Base-by-base conservation (phyloP, 2,329 filamentous ascomycete species). In the Cladophialophora bantiana region DNA sequence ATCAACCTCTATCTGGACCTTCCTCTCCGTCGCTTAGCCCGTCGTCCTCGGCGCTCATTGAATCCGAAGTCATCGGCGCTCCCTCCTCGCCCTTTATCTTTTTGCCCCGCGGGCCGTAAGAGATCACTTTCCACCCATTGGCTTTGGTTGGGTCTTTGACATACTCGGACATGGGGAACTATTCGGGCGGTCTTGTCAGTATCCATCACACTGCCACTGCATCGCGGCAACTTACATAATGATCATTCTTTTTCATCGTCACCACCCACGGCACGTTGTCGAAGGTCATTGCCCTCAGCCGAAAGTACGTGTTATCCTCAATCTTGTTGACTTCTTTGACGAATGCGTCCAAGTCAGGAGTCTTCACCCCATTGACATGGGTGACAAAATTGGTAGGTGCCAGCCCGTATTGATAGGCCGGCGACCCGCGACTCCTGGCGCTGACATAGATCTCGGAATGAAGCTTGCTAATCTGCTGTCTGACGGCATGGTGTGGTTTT, bases 191-290 rank as follows among this genome's bases (percentile, higher is more conserved):
- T 26, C 26, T 38, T 32, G 67, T 72, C 60, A 73, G 66, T n/a
- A 60, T 31, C 15, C 15, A 45, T 45, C 53, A 58, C 12, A 52
- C n/a, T 40, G n/a, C 31, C 7, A 9, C 31, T 32, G 18, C 15
- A 15, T 50, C 38, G 53, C 10, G 31, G 26, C 34, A 38, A 76
- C 81, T 75, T 74, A 84, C 83, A 78, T 99, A 99, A 79, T 99
- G 95, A 77, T 99, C 94, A 74, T 97, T 97, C 86, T 98, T 98
- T 88, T 99, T 99, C 92, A 99, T 97, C 7, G 95, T 99, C 45
- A 96, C 92, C n/a, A 99, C 93, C 93, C 95, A 99, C 3, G 94
- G 94, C 9, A 99, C 93, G 75, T 96, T 96, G 78, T 99, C 95
- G 75, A 99, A 99, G 0, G 95, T 98, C 78, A 98, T 93, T n/a